Conservation (phyloP, 1,284 basidiomycete species). For the Moesziomyces sp. region DNA sequence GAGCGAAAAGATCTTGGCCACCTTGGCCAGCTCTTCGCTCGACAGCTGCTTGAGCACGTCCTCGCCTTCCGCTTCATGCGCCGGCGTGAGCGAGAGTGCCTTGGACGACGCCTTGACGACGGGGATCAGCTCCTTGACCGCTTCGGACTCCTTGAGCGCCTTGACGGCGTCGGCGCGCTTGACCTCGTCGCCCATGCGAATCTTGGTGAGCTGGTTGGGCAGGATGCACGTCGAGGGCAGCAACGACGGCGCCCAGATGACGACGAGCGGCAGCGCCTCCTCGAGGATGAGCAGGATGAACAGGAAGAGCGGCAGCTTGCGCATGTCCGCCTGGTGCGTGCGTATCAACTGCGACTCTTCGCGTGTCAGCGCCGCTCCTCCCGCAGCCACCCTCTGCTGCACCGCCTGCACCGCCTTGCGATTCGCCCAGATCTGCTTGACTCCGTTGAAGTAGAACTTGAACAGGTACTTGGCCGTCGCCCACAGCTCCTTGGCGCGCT, state of each 20-base stretch:
- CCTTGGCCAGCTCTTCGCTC: constrained; percentile 20
- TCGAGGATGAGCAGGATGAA: constrained; percentile 80
- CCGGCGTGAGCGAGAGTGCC: constrained; percentile 1
- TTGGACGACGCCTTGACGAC: constrained; percentile 10
- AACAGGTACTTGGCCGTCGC: constrained; percentile 63
- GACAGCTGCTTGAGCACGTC: constrained; percentile 24
- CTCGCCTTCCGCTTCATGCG: constrained; percentile 2
- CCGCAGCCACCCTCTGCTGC: constrained; percentile 26
- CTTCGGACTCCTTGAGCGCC: constrained; percentile 18
- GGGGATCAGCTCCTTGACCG: constrained; percentile 32
- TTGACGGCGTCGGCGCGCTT: constrained; percentile 46
- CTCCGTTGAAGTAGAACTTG: constrained; percentile 65
- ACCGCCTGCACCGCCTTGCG: constrained; percentile 44
- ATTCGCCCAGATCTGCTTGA: constrained; percentile 66
- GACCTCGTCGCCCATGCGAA: constrained; percentile 57
- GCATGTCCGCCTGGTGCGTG: constrained; percentile 58
- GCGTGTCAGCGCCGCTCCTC: constrained; percentile 37
- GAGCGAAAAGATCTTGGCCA: constrained; percentile 50
- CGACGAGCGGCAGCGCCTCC: constrained; percentile 83
- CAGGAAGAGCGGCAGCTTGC: constrained; percentile 82
- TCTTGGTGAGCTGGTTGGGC: constrained; percentile 77
- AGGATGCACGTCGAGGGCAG: constrained; percentile 87
- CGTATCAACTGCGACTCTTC: constrained; percentile 56
- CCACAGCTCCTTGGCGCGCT: constrained; percentile 51
- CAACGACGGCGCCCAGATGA: constrained; percentile 84